Base-by-base conservation (phyloP, 2,329 filamentous ascomycete species). In the Camillea tinctor region DNA sequence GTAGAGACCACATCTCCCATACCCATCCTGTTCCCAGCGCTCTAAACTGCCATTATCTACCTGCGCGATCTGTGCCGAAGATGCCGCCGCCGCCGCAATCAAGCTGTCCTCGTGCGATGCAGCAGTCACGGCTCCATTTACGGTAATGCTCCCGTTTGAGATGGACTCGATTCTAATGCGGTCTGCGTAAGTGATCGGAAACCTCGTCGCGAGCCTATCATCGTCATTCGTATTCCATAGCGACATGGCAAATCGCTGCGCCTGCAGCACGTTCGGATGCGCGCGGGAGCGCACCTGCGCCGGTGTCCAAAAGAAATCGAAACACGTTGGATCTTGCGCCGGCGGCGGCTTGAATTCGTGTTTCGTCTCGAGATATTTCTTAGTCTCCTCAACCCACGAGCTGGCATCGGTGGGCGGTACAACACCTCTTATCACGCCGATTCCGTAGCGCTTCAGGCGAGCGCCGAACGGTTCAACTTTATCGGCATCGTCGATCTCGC, bases 261-360 rank as follows among this genome's bases (percentile, higher is more conserved):
- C 81, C 44, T 77, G 76, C 49, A 91, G 77, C 61, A 91, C 80
- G 65, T 84, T 81, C 3, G 87, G 84, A 66, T 91, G 86, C 0
- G 86, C 84, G 22, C 88, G 84, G n/a, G 87, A 86, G 66, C 84
- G 82, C 57, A 88, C 82, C 74, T 91, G 88, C 1, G 87, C 84
- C 0, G 87, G 87, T 4, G 88, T 88, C 88, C 88, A 91, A 76
- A 90, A 91, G 68, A 90, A 83, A 73, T 91, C 88, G 74, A 88
- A 90, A 55, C 89, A 90, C 1, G 88, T 85, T 4, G 88, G 88
- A 49, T 88, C 85, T 66, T 86, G 83, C 0, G 81, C 78, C 0
- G 83, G 82, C 24, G 87, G 87, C 53, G 81, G 82, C 71, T 79
- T 81, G 67, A 79, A 78, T 60, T 77, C 73, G 61, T 78, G 74